Conservation (phyloP, 148 eudicot genomes). For the Rhododendron griersonianum region DNA sequence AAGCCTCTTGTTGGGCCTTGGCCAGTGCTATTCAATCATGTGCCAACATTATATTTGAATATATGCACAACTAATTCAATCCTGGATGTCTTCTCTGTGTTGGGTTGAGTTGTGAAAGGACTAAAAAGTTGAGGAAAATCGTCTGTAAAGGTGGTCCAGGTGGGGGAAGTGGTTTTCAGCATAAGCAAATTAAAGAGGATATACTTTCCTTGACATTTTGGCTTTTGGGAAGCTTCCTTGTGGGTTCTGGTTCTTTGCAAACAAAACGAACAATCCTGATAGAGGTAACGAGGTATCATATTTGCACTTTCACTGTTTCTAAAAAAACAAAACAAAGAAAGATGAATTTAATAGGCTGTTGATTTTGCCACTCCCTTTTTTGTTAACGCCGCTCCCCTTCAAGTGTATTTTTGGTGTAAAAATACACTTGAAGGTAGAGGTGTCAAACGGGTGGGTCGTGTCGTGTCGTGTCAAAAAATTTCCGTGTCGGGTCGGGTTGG, state of each 20-base stretch:
- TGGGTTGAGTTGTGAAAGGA: not conserved
- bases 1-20: no score
- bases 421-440: no score
- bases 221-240: slow-evolving; percentile 6
- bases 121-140: not conserved
- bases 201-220: not conserved
- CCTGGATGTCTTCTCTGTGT: not conserved
- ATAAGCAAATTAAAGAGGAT: not conserved
- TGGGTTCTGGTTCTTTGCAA: not conserved
- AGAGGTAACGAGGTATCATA: no score
- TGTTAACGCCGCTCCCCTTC: no score
- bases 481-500: no score
- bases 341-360: not conserved
- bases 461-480: no score
- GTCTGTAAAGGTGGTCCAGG: not conserved
- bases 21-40: not conserved
- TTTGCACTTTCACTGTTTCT: no score
- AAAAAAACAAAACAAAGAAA: not conserved
- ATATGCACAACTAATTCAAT: no score
- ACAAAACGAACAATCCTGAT: not conserved
- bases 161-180: not conserved
- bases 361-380: no score
- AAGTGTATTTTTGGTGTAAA: no score
- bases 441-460: no score
- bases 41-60: not conserved